These are phyloP conservation scores for Sporothrix dimorphospora DNA, from an alignment of 2,329 filamentous ascomycete species.

Conservation along the genomic window DNA sequence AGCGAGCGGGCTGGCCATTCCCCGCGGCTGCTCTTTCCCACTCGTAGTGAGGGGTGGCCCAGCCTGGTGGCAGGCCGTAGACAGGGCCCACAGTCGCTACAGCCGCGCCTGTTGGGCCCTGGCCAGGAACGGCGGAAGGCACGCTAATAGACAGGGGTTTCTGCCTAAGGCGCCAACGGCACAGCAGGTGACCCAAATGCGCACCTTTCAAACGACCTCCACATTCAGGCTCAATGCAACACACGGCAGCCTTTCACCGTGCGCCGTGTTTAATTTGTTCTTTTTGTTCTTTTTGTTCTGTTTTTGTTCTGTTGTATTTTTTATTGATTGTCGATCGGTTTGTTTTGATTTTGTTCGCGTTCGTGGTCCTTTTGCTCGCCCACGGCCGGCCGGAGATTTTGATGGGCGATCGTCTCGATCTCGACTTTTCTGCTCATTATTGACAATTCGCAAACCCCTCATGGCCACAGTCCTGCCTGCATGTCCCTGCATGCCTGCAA, in stretches of 20 bases:
- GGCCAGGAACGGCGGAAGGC: neutral
- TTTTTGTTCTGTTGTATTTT: neutral
- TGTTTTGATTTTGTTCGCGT: neutral
- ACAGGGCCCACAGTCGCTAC: slow-evolving; percentile 2
- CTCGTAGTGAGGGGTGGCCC: slow-evolving; percentile 27
- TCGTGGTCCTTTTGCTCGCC: neutral
- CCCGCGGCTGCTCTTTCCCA: slow-evolving; percentile 19
- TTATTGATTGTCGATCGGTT: neutral
- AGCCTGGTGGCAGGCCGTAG: slow-evolving; percentile 16
- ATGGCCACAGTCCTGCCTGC: neutral
- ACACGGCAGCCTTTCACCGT: neutral
- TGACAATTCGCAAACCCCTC: neutral
- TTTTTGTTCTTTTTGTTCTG: neutral
- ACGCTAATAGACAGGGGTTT: neutral
- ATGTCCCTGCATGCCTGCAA: neutral
- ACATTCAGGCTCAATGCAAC: slow-evolving; percentile 11
- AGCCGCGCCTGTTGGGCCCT: slow-evolving; percentile 6
- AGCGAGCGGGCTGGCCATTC: slow-evolving; percentile 4
- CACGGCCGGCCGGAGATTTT: neutral
- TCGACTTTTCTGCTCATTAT: neutral
- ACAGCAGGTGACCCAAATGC: neutral
- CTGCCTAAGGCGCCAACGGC: slow-evolving; percentile 26
- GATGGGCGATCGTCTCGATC: neutral
- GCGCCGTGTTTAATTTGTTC: neutral
- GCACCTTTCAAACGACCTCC: neutral